phyloP scores from a whole-genome alignment of 2,329 filamentous ascomycete genomes.

The Aspergillus puulaauensis region DNA sequence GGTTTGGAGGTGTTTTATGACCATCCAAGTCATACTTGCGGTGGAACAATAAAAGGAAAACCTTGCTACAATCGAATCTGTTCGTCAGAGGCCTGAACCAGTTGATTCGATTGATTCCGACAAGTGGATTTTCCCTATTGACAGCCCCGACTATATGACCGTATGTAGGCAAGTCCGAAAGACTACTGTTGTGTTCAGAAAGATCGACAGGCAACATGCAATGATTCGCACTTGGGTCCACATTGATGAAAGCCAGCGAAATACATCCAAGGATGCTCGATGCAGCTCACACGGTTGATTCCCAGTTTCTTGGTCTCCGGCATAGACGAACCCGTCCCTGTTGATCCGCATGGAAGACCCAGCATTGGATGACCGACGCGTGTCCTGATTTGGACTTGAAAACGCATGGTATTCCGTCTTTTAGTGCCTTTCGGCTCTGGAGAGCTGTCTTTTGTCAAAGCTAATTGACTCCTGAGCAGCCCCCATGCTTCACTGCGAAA shows the following conservation, averaged over 20 bases:
- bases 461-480: slow-evolving; percentile 62
- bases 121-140: slow-evolving; percentile 51
- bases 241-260: slow-evolving; percentile 30
- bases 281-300: slow-evolving; percentile 54
- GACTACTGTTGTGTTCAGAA: slow-evolving; percentile 37
- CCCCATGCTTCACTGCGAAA: slow-evolving; percentile 71
- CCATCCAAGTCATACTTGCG: slow-evolving; percentile 39
- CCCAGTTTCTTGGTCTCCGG: slow-evolving; percentile 35
- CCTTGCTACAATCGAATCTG: slow-evolving; percentile 54
- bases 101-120: slow-evolving; percentile 49
- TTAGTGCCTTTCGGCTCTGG: slow-evolving; percentile 6
- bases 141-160: slow-evolving; percentile 32
- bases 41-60: slow-evolving; percentile 46
- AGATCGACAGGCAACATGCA: slow-evolving; percentile 15
- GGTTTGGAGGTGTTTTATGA: slow-evolving; percentile 24
- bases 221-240: slow-evolving; percentile 16
- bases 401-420: slow-evolving; percentile 49
- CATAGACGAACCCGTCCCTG: slow-evolving; percentile 55
- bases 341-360: slow-evolving; percentile 61
- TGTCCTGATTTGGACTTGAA: slow-evolving; percentile 38
- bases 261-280: slow-evolving; percentile 53
- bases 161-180: slow-evolving; percentile 44
- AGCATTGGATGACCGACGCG: slow-evolving; percentile 57
- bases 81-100: slow-evolving; percentile 21
- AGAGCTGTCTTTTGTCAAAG: slow-evolving; percentile 9